Base-by-base conservation (phyloP, 1,284 basidiomycete genomes). In the Boletus subluridellus region DNA sequence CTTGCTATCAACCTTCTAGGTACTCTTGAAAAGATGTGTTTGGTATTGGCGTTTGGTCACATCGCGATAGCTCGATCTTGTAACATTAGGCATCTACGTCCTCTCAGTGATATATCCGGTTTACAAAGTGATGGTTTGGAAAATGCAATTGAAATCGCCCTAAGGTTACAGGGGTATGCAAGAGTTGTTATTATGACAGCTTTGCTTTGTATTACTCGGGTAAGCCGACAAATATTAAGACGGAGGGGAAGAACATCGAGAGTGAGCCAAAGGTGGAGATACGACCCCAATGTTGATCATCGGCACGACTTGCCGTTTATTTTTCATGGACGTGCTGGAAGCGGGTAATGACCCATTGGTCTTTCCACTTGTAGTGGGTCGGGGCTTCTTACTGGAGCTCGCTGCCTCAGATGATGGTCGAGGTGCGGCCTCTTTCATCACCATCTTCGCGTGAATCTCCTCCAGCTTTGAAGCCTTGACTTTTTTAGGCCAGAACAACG, bases 401-500 rank as follows among this genome's bases (percentile, higher is more conserved):
- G 67, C 72, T 49, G 80, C 61, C 51, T 71, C 70, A 14, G 79
- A 73, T 55, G 78, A 73, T 28, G 78, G 73, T 57, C 82, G 76
- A 17, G 84, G 82, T 49, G 81, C 80, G 48, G 80, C 78, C 70
- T 90, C 89, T 73, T 92, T 91, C 81, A 88, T 87, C 60, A 93
- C 90, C 86, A 96, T 92, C 77, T 95, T 95, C 17, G 90, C 89
- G 67, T 95, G 93, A 46, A 96, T 95, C 69, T 94, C 92, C 74
- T 95, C 91, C 45, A 96, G 78, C 74, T 95, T 95, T 21, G 84
- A 85, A 14, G 93, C 92, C 73, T 92, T 94, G 63, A 96, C 94
- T 76, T 95, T 93, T 77, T 95, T 93, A 5, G 95, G 95, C 95
- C 95, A 98, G 78, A 98, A 98, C 59, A 95, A 82, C 1, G 94